A percentile compares a stretch with the other conserved stretches of the same genome.
phyloP scores from a whole-genome alignment of 495 filamentous ascomycete genomes.

The Penicillium robsamsonii region DNA sequence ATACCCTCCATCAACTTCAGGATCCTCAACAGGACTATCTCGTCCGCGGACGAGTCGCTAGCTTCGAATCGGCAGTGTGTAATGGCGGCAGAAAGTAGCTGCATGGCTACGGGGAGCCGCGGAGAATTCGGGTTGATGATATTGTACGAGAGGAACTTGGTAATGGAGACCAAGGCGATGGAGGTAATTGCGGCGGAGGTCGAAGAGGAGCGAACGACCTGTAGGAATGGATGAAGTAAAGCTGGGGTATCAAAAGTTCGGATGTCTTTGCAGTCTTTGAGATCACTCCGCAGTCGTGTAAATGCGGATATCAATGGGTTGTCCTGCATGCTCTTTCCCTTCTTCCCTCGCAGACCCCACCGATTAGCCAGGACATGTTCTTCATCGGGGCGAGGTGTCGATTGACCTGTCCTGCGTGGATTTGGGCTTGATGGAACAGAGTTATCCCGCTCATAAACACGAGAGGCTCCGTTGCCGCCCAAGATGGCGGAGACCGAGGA shows the following conservation, averaged over 20 bases:
- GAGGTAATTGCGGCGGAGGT: constrained; percentile 96
- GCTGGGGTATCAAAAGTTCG: constrained; percentile 84
- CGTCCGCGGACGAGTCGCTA: constrained; percentile 88
- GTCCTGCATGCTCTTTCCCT: constrained; percentile 97
- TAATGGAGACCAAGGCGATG: constrained; percentile 89
- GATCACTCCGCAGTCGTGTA: constrained; percentile 80
- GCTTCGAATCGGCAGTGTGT: constrained; percentile 98
- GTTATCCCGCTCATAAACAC: constrained; percentile 43
- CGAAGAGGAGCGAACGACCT: constrained; percentile 94
- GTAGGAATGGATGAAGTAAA: constrained; percentile 90
- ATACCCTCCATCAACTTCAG: constrained; percentile 97
- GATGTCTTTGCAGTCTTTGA: constrained; percentile 93
- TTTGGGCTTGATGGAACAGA: constrained; percentile 40
- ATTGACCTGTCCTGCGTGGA: constrained; percentile 32
- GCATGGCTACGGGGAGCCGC: constrained; percentile 86
- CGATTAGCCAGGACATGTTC: constrained; percentile 58
- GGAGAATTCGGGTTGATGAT: constrained; percentile 82
- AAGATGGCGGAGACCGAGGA: constrained; percentile 96
- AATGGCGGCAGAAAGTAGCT: constrained; percentile 87
- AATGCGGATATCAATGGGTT: constrained; percentile 97
- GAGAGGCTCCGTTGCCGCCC: constrained; percentile 65
- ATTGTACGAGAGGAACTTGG: constrained; percentile 95
- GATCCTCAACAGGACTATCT: constrained; percentile 90
- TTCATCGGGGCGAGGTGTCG: constrained; percentile 32
- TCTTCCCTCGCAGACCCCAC: constrained; percentile 95